Evolutionary conservation across 2,329 filamentous ascomycete genomes (phyloP).

Genomic region (Diaporthe vaccinii): DNA sequence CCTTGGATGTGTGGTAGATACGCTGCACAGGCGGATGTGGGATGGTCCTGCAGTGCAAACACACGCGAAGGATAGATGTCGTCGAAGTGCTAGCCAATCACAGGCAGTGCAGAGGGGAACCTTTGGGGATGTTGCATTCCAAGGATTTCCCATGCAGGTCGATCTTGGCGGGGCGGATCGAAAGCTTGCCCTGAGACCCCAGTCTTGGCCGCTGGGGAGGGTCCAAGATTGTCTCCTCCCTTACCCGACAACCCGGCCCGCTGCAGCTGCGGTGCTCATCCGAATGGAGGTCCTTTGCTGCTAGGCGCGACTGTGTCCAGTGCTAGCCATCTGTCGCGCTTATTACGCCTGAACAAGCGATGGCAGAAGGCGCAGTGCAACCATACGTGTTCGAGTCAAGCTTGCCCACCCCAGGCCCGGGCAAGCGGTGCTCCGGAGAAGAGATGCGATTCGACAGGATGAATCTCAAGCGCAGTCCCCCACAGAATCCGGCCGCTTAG

Average conservation of each 20-base stretch:
- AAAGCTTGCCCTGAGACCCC: conserved; percentile 6
- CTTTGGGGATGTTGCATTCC: neutral
- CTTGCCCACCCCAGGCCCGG: neutral
- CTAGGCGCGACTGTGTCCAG: neutral
- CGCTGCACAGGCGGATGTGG: neutral
- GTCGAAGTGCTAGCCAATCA: conserved; percentile 8
- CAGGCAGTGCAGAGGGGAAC: neutral
- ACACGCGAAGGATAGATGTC: conserved; percentile 28
- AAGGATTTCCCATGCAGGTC: neutral
- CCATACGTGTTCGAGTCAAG: neutral
- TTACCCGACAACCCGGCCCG: neutral
- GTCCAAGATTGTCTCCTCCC: no score
- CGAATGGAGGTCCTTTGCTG: neutral
- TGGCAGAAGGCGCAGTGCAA: neutral
- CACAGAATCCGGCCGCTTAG: neutral
- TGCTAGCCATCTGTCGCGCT: neutral
- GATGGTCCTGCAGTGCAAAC: neutral
- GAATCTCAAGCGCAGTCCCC: conserved; percentile 5
- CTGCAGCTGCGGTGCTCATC: neutral
- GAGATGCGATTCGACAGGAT: conserved; percentile 22
- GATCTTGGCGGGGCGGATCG: conserved; percentile 13
- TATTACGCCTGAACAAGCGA: neutral
- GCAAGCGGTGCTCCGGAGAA: neutral
- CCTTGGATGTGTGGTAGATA: neutral
- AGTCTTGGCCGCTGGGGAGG: conserved; percentile 16